Evolutionary conservation across 1,284 basidiomycete genomes (phyloP).

Genomic region (Tremellales sp.): DNA sequence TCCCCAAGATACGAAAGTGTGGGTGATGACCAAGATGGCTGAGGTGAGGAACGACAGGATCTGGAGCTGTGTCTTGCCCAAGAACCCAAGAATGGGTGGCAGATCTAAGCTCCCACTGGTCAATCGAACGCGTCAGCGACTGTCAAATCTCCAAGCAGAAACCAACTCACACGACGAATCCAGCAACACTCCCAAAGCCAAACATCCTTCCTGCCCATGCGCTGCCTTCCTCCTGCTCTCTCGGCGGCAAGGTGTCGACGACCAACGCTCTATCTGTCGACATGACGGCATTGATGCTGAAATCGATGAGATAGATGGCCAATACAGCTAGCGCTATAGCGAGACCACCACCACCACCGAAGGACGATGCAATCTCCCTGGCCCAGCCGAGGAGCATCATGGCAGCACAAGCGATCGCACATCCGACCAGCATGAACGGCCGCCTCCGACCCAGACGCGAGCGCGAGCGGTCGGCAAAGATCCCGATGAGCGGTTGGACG

Average conservation of each 20-base stretch:
- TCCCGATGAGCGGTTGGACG: slow-evolving; percentile 83
- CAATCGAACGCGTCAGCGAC: neutral
- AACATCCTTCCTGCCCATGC: slow-evolving; percentile 93
- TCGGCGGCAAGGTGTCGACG: slow-evolving; percentile 55
- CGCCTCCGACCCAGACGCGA: slow-evolving; percentile 77
- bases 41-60: slow-evolving; percentile 57
- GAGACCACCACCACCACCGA: slow-evolving; percentile 48
- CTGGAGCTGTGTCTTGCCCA: slow-evolving; percentile 74
- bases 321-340: slow-evolving; percentile 71
- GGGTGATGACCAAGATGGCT: slow-evolving; percentile 49
- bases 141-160: neutral
- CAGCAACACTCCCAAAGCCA: slow-evolving; percentile 72
- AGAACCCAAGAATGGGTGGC: slow-evolving; percentile 57
- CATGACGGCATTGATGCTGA: slow-evolving; percentile 74
- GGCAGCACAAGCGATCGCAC: slow-evolving; percentile 62
- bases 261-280: slow-evolving; percentile 50
- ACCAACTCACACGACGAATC: slow-evolving; percentile 73
- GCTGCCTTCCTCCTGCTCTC: slow-evolving; percentile 77
- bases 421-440: slow-evolving; percentile 76
- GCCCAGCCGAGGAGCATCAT: slow-evolving; percentile 86
- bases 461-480: slow-evolving; percentile 81
- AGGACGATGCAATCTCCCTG: slow-evolving; percentile 62
- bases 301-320: slow-evolving; percentile 86
- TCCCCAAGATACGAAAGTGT: slow-evolving; percentile 57
- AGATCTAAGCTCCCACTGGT: slow-evolving; percentile 68